Base-by-base conservation (phyloP, 495 filamentous ascomycete species). In the Daldinia loculata region DNA sequence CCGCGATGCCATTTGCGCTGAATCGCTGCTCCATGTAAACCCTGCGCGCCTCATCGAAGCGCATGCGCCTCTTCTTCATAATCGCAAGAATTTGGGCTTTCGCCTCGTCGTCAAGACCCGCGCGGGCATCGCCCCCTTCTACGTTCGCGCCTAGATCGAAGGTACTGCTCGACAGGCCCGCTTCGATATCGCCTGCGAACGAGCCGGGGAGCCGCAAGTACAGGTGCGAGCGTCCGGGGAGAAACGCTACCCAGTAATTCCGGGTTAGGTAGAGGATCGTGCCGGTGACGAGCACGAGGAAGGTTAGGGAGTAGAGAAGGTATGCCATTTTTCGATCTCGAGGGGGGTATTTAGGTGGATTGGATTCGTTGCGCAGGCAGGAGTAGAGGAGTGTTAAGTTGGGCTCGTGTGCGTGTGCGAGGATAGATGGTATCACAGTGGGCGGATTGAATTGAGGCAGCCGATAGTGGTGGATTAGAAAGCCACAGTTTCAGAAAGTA, bases 1-100 rank as follows among this genome's bases (percentile, higher is more conserved):
- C 83, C 11, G 89, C 94, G 75, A 99, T 98, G 61, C 91, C 90
- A 74, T 97, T 93, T 76, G 89, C 92, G 71, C 86, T 86, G 75
- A 99, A 95, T 67, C 90, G 84, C 67, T 92, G 87, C 83, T 97
- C 89, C 74, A 91, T 94, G 74, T 91, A 95, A 22, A 94, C 85
- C 56, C 91, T 83, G 65, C 95, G 85, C 27, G 95, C 95, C 82
- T 99, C 94, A 81, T 99, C 95, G 76, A 99, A 98, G 59, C 84
- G 84, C 17, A 97, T 84, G 66, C 89, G 85, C 43, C 82, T 70
- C 74, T 79, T 87, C 84, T 90, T 92, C 96, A 99, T 99, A 77
- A 99, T 94, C 66, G 83, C 86, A 67, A 91, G 83, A 17, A 99
- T 87, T 79, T 97, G 92, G 52, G 81, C 78, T 84, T 98, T 98